phyloP scores from a whole-genome alignment of 371 early-diverging fungal species.

The Synchytrium microbalum region DNA sequence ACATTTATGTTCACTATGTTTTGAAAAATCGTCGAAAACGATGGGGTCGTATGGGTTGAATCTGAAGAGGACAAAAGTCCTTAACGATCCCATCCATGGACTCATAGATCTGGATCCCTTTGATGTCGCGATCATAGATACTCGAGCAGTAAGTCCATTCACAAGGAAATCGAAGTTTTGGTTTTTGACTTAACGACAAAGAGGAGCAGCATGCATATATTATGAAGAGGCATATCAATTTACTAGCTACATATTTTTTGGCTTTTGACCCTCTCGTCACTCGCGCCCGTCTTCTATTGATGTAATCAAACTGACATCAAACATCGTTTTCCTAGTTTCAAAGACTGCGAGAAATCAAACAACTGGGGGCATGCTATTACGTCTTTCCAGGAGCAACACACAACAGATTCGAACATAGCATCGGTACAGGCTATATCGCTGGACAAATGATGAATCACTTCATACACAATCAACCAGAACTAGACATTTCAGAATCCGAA shows the following conservation, averaged over 20 bases:
- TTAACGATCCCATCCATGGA: constrained; percentile 72
- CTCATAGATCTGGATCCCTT: constrained; percentile 65
- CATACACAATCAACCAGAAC: constrained; percentile 64
- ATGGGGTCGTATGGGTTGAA: neutral
- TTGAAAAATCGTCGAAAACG: too few species aligned
- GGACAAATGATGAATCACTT: constrained; percentile 39
- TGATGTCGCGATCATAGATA: constrained; percentile 76
- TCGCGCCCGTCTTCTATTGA: neutral
- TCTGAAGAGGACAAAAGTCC: constrained; percentile 29
- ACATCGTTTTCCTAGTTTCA: neutral
- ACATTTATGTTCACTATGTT: too few species aligned
- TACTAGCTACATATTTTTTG: neutral
- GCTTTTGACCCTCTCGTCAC: neutral
- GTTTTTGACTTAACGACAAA: constrained; percentile 33
- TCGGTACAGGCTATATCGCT: constrained; percentile 83
- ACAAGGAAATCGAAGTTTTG: neutral
- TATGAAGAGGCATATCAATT: too few species aligned
- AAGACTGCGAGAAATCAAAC: constrained; percentile 67
- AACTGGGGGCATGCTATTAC: constrained; percentile 75
- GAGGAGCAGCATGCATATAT: neutral
- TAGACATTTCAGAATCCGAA: constrained; percentile 69
- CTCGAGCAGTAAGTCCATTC: constrained; percentile 82
- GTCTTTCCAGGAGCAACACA: constrained; percentile 93
- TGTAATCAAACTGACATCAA: neutral
- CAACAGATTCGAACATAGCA: constrained; percentile 56